Conservation (phyloP, 331 rosid genomes). For the Cucumis variabilis region DNA sequence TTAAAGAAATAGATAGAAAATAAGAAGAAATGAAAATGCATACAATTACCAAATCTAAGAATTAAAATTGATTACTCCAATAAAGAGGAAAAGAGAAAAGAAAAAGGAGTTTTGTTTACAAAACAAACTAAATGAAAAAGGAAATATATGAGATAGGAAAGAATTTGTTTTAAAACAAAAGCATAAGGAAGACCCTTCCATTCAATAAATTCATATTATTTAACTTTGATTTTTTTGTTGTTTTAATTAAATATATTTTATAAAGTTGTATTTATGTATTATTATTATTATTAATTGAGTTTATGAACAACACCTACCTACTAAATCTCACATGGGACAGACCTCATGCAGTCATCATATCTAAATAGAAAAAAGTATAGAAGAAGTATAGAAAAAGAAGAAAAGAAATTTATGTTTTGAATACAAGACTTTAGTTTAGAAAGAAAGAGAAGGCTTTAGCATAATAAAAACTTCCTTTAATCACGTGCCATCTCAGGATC, state of each 20-base stretch:
- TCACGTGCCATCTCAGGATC: conserved; percentile 24
- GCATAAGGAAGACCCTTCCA: not conserved
- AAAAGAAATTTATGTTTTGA: not conserved
- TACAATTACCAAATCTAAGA: no score
- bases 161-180: not conserved
- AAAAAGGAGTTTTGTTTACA: no score
- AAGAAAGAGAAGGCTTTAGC: not conserved
- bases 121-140: not conserved
- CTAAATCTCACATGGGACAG: conserved; percentile 55
- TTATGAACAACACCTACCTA: not conserved
- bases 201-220: not conserved
- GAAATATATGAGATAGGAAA: not conserved
- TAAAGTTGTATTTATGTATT: not conserved
- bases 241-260: not conserved
- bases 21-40: no score
- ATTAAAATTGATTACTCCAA: not conserved
- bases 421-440: not conserved
- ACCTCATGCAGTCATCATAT: conserved; percentile 60
- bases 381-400: no score
- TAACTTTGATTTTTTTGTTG: not conserved
- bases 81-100: not conserved
- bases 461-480: conserved; percentile 9
- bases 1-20: no score
- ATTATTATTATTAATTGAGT: not conserved
- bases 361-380: conserved; percentile 5